Evolutionary conservation across 257 asterid species (phyloP), one percentile per base, ranked within the genome.

Genomic region (Apocynum venetum): DNA sequence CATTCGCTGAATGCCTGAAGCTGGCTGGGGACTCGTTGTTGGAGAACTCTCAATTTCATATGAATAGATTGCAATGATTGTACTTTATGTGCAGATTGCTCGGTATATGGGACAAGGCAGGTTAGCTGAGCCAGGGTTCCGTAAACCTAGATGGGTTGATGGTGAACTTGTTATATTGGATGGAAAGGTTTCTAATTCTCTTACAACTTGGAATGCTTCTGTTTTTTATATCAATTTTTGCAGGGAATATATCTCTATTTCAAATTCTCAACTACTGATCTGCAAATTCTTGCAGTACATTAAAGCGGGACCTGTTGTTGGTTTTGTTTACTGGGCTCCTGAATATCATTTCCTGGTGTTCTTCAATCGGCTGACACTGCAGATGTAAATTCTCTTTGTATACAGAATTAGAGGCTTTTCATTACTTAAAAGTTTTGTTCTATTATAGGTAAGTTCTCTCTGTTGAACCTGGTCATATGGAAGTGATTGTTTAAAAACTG

Each of bases 81-180:
- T 82, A 59, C 77, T 68, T 64, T 71, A 44, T 35, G 76, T 80
- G 82, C 87, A 96, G 99, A 81, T 96, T 89, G 99, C 98, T 71
- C 96, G 98, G 59, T 96, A 96, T 80, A 90, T 80, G 83, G 99
- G 99, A 77, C 97, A 96, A 82, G 98, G 99, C 65, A 87, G 97
- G 87, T 84, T 93, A 76, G 96, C 98, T 8, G 99, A 91, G 83
- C 91, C 96, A 83, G 97, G 99, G 75, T 91, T 90, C 80, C 83
- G 77, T 75, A 91, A 84, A 71, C 93, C 98, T 76, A 89, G 93
- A 79, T 96, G 99, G 99, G 98, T 93, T 80, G 98, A 91, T 85
- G 99, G 99, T 20, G 99, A 96, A 88, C 92, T 96, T 75, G 97
- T 96, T 81, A 82, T 91, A 78, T 85, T 96, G 91, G 97, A 91